Base-by-base conservation (phyloP, 2,329 filamentous ascomycete species). In the Nothopassalora personata region DNA sequence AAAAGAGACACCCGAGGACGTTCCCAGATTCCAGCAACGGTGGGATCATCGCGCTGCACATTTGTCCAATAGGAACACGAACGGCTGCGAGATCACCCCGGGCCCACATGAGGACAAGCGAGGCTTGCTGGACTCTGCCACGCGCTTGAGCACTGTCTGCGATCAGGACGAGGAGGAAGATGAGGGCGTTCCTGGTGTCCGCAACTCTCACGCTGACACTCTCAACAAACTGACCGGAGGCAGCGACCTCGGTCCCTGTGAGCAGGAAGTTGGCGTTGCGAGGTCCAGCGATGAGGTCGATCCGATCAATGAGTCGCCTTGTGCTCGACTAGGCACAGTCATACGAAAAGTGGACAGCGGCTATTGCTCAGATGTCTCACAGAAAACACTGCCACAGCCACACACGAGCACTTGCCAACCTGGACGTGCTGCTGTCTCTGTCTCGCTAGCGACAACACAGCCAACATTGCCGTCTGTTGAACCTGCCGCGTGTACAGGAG, bases 301-400 rank as follows among this genome's bases (percentile, higher is more conserved):
- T 13, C 23, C 47, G 23, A 36, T 13, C 30, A 47, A 18, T 19
- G 48, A 36, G 4, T 52, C 49, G 19, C 36, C 51, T 30, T 31
- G 30, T 30, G 31, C 28, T 13, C 51, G 55, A 33, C 30, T 19
- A 47, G n/a, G 15, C 46, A 49, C 30, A 11, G 56, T 53, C 49
- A 54, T 59, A 18, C 58, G 53, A 33, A 67, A 70, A 52, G 59
- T 59, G 13, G 72, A 74, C 57, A 73, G 72, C 56, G 71, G 72
- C 18, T 74, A 74, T 54, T 68, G 65, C 34, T 73, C 72, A 7
- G 69, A 72, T 54, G 60, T 60, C 5, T 73, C 72, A 5, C 68
- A 72, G 53, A 60, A 61, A 4, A 67, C 70, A 2, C 59, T 19
- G 15, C 59, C 55, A 28, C 48, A 51, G 13, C 59, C 52, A 8